Evolutionary conservation across 495 filamentous ascomycete genomes (phyloP).

Genomic region (Pseudotulostoma volvatum): DNA sequence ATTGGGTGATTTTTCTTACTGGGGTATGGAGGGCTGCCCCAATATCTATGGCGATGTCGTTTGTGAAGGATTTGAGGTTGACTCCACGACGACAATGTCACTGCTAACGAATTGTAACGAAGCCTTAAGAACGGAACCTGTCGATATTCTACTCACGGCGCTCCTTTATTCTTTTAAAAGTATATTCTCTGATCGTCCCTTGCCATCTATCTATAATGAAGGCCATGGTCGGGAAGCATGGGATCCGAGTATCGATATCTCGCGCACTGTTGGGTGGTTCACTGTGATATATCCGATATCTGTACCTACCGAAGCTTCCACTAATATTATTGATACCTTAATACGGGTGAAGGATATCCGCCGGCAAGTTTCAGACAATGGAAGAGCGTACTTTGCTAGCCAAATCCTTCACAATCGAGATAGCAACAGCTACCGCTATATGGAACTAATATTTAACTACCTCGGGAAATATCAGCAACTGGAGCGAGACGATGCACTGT

Average conservation of each 20-base stretch:
- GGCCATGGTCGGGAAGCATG: conserved; percentile 40
- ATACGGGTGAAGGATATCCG: conserved; percentile 32
- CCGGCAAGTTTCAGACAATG: conserved; percentile 30
- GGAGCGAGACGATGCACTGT: conserved; percentile 42
- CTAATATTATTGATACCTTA: conserved; percentile 24
- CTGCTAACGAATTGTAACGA: conserved; percentile 31
- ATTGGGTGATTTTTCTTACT: conserved; percentile 26
- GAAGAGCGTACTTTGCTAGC: conserved; percentile 32
- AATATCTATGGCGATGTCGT: conserved; percentile 36
- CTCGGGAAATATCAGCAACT: conserved; percentile 47
- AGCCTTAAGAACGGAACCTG: conserved; percentile 31
- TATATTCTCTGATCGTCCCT: conserved; percentile 32
- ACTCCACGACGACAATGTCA: conserved; percentile 21
- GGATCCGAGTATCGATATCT: conserved; percentile 35
- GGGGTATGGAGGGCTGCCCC: conserved; percentile 30
- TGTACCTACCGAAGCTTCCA: conserved; percentile 8
- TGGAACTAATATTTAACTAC: conserved; percentile 61
- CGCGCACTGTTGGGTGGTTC: conserved; percentile 47
- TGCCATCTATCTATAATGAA: conserved; percentile 40
- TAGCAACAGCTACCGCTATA: conserved; percentile 30
- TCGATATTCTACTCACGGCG: conserved; percentile 37
- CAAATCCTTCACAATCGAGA: conserved; percentile 30
- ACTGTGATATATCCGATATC: conserved; percentile 38
- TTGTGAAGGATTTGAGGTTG: conserved; percentile 29
- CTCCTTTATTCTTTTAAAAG: conserved; percentile 35